Base-by-base conservation (phyloP, 805 yeast species). In the Zygotorulaspora florentina region DNA sequence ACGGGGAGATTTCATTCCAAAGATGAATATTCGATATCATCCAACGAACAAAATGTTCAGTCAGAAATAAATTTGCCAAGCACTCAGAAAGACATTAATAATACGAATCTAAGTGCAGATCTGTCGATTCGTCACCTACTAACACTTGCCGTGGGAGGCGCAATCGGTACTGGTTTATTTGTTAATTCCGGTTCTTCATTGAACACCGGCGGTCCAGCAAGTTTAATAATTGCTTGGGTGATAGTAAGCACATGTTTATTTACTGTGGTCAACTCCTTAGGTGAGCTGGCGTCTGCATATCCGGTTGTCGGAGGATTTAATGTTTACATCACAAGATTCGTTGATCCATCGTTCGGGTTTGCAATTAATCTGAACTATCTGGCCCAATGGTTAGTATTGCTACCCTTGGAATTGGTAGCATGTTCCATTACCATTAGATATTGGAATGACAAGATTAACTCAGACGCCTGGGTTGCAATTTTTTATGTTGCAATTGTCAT, bases 111-210 rank as follows among this genome's bases (percentile, higher is more conserved):
- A 9, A 33, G 9, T 16, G 20, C 6, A 33, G 20, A 33, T 16
- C 36, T 33, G 7, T 33, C 36, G 20, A 33, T 33, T 33, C 38
- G 43, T 26, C 86, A 81, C 55, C 61, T 82, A 56, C 80, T 80
- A 53, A 80, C 83, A 77, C 75, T 83, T 50, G 80, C 87, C 29
- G 77, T 83, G 37, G 86, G 86, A 33, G 81, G 85, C 38, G 74
- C 82, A 35, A 77, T 82, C 31, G 87, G 87, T 48, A 80, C 86
- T 0, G 87, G 88, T 59, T 65, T 82, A 45, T 80, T 83, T 51
- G 76, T 82, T 43, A 86, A 85, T 47, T 74, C 84, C 2, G 87
- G 86, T 43, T 65, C 73, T 35, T 78, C 85, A 1, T 67, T 83
- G 48, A 60, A 61, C 29, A 70, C 73, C 15, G 84, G 84, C 57